Conservation (phyloP, 371 early-diverging fungal genomes). For the Mortierella sp. region DNA sequence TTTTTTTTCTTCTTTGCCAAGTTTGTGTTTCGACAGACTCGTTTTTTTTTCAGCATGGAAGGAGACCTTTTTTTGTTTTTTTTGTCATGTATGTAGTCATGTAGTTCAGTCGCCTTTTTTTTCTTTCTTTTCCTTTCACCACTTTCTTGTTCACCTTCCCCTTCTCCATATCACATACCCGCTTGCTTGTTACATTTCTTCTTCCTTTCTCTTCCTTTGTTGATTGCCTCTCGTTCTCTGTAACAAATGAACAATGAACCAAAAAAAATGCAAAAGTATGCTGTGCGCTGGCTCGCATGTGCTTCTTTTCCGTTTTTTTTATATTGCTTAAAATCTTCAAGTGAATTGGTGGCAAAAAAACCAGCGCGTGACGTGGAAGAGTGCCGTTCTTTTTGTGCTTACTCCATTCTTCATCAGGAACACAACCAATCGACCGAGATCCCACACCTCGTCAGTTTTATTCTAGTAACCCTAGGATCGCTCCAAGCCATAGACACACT, state of each 20-base stretch:
- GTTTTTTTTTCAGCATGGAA: background rate
- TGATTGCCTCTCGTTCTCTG: background rate
- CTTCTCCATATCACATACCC: background rate
- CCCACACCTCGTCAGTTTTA: background rate
- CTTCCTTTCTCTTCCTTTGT: background rate
- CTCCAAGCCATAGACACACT: background rate
- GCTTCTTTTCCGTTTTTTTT: conserved; percentile 14
- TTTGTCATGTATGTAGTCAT: background rate
- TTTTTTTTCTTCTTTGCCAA: background rate
- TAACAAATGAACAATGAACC: background rate
- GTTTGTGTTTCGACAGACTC: background rate
- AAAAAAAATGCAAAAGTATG: conserved; percentile 8
- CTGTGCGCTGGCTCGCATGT: conserved; percentile 20
- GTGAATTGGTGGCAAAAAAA: background rate
- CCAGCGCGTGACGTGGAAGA: background rate
- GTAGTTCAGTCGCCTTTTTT: background rate
- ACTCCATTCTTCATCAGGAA: no score
- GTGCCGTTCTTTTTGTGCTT: no score
- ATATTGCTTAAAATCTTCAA: no score
- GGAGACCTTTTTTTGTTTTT: background rate
- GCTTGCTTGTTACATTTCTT: background rate
- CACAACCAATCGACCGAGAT: no score
- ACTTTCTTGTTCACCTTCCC: background rate
- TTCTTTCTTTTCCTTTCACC: background rate
- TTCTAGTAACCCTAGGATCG: background rate